A percentile compares a stretch with the other conserved stretches of the same genome.
Evolutionary conservation across 1,139 yeast species (phyloP).

Genomic region (Yamadazyma triangularis): DNA sequence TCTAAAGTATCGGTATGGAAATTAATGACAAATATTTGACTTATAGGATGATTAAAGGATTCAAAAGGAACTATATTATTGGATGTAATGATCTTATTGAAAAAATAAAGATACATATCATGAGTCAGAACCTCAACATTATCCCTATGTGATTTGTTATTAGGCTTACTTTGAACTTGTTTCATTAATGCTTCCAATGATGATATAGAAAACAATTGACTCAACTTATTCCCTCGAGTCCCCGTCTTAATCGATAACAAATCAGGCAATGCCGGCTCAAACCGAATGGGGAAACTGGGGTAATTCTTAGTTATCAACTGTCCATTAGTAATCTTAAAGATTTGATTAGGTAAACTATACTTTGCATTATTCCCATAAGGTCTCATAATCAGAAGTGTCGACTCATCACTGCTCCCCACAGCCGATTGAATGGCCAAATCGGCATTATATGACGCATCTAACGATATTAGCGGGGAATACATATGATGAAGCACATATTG

Average conservation of each 20-base stretch:
- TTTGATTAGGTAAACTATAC: conserved; percentile 32
- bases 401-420: conserved; percentile 25
- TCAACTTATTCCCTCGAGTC: conserved; percentile 9
- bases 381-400: conserved; percentile 31
- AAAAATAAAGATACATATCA: conserved; percentile 52
- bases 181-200: conserved; percentile 34
- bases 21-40: conserved; percentile 68
- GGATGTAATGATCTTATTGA: conserved; percentile 59
- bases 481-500: conserved; percentile 46
- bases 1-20: conserved; percentile 45
- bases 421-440: conserved; percentile 42
- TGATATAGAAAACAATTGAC: conserved; percentile 37
- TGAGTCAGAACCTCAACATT: no score
- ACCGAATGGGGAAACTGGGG: conserved; percentile 43
- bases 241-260: conserved; percentile 30
- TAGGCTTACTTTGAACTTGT: conserved; percentile 9
- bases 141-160: conserved; percentile 1
- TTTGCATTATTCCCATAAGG: conserved; percentile 48
- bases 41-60: conserved; percentile 84
- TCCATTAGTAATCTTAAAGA: conserved; percentile 35
- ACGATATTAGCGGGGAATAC: conserved; percentile 55
- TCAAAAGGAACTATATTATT: conserved; percentile 74
- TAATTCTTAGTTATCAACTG: conserved; percentile 41
- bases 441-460: conserved; percentile 49
- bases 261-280: conserved; percentile 41